Conservation (phyloP, 129 eudicot genomes). For the Artemisia tridentata region DNA sequence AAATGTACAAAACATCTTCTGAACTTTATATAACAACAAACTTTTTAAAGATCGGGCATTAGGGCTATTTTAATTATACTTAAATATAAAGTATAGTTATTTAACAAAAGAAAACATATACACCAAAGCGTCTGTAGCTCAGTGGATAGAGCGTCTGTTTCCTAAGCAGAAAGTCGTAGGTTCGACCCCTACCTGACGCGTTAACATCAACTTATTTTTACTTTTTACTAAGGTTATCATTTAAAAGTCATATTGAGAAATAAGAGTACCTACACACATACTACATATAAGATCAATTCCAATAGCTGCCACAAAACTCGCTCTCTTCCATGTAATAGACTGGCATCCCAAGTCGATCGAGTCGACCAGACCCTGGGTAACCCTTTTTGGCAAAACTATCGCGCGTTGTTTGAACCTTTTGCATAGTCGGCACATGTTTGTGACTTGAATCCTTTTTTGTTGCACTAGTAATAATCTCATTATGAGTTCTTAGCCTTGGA, state of each 20-base stretch:
- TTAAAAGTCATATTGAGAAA: too few species aligned
- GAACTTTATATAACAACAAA: too few species aligned
- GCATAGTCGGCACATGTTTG: constrained; percentile 33
- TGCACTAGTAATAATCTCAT: constrained; percentile 43
- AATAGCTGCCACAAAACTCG: constrained; percentile 51
- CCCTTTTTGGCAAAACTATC: constrained; percentile 53
- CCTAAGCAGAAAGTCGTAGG: constrained; percentile 99
- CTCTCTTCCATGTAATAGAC: constrained; percentile 34
- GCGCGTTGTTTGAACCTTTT: constrained; percentile 35
- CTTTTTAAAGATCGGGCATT: too few species aligned
- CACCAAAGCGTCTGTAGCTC: constrained; percentile 84
- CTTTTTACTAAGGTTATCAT: too few species aligned
- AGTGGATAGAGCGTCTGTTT: constrained; percentile 99
- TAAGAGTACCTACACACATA: too few species aligned
- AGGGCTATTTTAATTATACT: too few species aligned
- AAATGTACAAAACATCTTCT: too few species aligned
- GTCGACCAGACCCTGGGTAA: constrained; percentile 67
- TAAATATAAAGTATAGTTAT: too few species aligned
- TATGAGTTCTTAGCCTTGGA: constrained; percentile 59
- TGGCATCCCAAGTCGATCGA: constrained; percentile 72
- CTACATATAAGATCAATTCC: constrained; percentile 24
- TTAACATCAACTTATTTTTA: too few species aligned
- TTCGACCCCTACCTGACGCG: constrained; percentile 99
- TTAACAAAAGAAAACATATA: too few species aligned
- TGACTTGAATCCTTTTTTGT: constrained; percentile 49